phyloP scores from a whole-genome alignment of 345 rosid species.

The Geranium rotundifolium region DNA sequence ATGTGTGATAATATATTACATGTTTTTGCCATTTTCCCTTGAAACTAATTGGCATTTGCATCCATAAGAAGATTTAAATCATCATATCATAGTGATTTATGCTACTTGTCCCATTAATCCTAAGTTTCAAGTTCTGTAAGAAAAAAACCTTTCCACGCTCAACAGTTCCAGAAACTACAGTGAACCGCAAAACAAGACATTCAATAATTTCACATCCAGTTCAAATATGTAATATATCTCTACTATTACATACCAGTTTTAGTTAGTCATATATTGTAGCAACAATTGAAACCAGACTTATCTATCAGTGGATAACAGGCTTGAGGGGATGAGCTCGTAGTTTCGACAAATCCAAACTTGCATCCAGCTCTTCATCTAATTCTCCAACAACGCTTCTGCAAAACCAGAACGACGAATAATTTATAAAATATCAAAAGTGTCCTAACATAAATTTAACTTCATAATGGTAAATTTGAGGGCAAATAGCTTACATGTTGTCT shows the following conservation, averaged over 20 bases:
- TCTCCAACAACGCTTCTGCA: constrained; percentile 87
- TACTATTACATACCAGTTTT: background rate
- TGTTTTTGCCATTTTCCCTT: too few relatives aligned
- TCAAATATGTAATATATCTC: background rate
- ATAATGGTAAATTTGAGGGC: background rate
- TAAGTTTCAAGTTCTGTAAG: too few relatives aligned
- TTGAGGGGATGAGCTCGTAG: constrained; percentile 94
- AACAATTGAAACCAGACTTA: background rate
- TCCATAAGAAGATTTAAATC: too few relatives aligned
- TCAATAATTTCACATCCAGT: too few relatives aligned
- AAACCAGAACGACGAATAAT: background rate
- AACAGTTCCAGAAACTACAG: too few relatives aligned
- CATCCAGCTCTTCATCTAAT: constrained; percentile 81
- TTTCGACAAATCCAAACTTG: constrained; percentile 59
- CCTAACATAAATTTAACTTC: background rate
- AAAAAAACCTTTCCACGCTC: too few relatives aligned
- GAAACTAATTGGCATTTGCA: too few relatives aligned
- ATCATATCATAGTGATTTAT: too few relatives aligned
- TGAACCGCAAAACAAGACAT: too few relatives aligned
- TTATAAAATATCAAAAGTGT: background rate
- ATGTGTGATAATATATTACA: too few relatives aligned
- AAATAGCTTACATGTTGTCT: constrained; percentile 73
- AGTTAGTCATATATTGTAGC: background rate
- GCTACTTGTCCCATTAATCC: too few relatives aligned
- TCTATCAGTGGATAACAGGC: constrained; percentile 68